Evolutionary conservation across 164 flowering plant species (phyloP), one percentile per base, ranked within the genome.

Genomic region (Vitis rupestris): DNA sequence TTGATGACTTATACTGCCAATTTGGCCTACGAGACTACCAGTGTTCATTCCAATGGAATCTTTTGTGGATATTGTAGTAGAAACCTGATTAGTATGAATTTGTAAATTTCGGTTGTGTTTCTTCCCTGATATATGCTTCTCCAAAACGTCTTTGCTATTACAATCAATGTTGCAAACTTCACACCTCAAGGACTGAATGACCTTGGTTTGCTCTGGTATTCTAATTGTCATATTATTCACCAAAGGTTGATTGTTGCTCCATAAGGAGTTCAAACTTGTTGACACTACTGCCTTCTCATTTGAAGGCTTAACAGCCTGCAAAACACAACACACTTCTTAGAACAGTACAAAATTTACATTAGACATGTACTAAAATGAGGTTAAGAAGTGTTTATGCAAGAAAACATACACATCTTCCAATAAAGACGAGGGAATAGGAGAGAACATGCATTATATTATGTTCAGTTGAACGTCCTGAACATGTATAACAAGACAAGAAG

Each of bases 121-220:
- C 65, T 68, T 71, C 44, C 75, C 78, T 17, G 14, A 10, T 16
- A 74, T 3, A 51, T 78, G 75, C 10, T 64, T 72, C 37, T 68
- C 68, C 57, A 53, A 71, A 59, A 68, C 68, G 37, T 49, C 70
- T 50, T 56, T 71, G 68, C 65, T 71, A 63, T 67, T 74, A 58
- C 78, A 78, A 51, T 50, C 70, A 63, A 78, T 65, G 10, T 63
- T 63, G 58, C 81, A 74, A 65, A 78, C 51, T 19, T 74, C 78
- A 65, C 81, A 78, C 23, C 73, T 30, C 14, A 78, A 4, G 8
- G 72, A 1, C 30, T 44, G 79, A 29, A 7, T 13, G 13, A 63
- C 56, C 66, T 67, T 66, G 47, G 59, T 23, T 29, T 70, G 65
- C 57, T 27, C 1, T n/a, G 59, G 23, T 37, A 48, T 15, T 17